Conservation (phyloP, 345 rosid species). For the Heritiera littoralis region DNA sequence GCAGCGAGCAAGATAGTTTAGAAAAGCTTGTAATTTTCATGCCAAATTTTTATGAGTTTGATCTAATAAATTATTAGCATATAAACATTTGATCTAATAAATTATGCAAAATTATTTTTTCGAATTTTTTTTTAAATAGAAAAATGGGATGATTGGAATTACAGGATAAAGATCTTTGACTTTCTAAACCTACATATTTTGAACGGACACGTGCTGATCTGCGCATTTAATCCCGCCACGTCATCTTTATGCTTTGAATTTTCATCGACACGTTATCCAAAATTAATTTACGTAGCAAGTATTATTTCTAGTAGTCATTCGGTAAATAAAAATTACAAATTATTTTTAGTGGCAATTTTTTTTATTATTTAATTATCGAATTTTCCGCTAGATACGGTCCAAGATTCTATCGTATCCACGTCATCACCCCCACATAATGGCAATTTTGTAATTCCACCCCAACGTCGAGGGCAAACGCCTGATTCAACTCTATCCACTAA, state of each 20-base stretch:
- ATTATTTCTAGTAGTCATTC: no score
- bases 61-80: no score
- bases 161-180: no score
- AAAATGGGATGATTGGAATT: not conserved
- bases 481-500: no score
- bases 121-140: not conserved
- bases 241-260: not conserved
- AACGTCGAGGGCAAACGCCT: not conserved
- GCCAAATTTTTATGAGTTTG: no score
- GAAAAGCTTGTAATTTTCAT: no score
- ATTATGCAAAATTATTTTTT: no score
- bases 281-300: not conserved
- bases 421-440: not conserved
- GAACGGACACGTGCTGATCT: not conserved
- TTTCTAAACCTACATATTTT: no score
- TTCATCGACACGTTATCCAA: not conserved
- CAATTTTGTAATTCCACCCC: not conserved
- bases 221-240: not conserved
- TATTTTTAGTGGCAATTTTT: not conserved
- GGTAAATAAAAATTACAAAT: not conserved
- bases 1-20: no score
- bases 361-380: not conserved
- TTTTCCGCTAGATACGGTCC: not conserved
- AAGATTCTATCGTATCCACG: not conserved
- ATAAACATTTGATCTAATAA: not conserved